Conservation (phyloP, 1,284 basidiomycete species). For the Omphalotus olearius region DNA sequence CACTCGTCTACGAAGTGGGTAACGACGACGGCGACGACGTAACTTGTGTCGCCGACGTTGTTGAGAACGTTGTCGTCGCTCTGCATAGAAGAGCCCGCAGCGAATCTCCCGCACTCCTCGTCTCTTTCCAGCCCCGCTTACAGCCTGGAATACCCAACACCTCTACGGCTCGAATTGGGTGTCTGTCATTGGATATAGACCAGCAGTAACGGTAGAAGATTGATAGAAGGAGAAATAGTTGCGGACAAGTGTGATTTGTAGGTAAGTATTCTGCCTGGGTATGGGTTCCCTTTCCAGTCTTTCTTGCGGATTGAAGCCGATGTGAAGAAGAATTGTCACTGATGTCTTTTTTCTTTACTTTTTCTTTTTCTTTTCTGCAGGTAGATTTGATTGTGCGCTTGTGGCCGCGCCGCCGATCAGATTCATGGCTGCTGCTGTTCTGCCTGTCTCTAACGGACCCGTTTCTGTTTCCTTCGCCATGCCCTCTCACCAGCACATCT, state of each 20-base stretch:
- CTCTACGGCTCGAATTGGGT: too few relatives aligned
- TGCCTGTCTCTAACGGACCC: conserved; percentile 25
- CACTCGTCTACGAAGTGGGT: too few relatives aligned
- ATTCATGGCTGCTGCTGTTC: conserved; percentile 44
- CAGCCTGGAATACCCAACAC: too few relatives aligned
- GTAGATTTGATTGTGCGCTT: background rate
- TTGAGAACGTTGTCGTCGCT: too few relatives aligned
- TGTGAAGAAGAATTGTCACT: background rate
- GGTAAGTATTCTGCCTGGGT: conserved; percentile 5
- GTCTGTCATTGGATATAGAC: too few relatives aligned
- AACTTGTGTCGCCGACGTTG: too few relatives aligned
- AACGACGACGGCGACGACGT: too few relatives aligned
- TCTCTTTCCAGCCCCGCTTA: too few relatives aligned
- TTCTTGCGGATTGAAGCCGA: conserved; percentile 11
- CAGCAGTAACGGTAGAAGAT: background rate
- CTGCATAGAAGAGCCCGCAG: too few relatives aligned
- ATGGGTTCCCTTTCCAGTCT: conserved; percentile 17
- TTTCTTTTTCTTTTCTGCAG: background rate
- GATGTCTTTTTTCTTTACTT: too few relatives aligned
- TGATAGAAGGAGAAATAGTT: background rate
- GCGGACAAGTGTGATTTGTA: background rate
- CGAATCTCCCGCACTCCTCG: too few relatives aligned
- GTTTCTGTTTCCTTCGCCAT: conserved; percentile 45
- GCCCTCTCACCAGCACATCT: conserved; percentile 38
- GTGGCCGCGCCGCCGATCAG: conserved; percentile 24